phyloP scores from a whole-genome alignment of 2,329 filamentous ascomycete species.

The Aspergillus sp. region DNA sequence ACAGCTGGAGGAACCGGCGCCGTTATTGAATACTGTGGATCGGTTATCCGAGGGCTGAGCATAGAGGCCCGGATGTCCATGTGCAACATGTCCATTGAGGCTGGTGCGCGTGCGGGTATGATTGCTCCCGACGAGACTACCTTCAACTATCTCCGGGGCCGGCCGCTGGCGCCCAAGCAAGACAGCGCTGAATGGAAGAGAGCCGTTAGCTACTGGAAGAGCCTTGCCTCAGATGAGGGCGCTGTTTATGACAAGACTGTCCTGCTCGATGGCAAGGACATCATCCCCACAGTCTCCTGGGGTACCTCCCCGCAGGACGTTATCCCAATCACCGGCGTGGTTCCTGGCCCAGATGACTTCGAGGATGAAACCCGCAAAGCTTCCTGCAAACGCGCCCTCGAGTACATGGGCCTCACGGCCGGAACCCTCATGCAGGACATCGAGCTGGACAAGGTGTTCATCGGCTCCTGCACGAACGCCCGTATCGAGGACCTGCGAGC shows the following conservation, averaged over 20 bases:
- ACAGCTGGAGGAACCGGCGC: constrained; percentile 90
- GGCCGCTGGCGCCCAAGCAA: constrained; percentile 75
- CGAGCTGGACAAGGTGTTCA: constrained; percentile 88
- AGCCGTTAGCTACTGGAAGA: constrained; percentile 79
- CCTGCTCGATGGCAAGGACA: constrained; percentile 84
- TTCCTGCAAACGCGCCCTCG: constrained; percentile 68
- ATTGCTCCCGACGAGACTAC: constrained; percentile 89
- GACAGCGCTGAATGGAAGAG: constrained; percentile 84
- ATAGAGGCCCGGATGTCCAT: constrained; percentile 99
- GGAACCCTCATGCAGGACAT: constrained; percentile 92
- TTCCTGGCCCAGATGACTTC: constrained; percentile 85
- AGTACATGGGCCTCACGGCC: constrained; percentile 90
- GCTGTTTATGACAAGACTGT: constrained; percentile 87
- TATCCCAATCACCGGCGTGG: constrained; percentile 82
- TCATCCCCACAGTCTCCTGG: constrained; percentile 89
- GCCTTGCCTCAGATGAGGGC: constrained; percentile 72
- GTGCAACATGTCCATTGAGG: constrained; percentile 99
- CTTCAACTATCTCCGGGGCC: constrained; percentile 88
- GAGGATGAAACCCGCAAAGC: constrained; percentile 68
- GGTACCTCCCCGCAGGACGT: constrained; percentile 95
- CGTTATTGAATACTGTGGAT: constrained; percentile 96
- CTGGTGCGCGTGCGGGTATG: constrained; percentile 90
- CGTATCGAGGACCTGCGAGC: constrained; percentile 90
- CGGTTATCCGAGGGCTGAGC: constrained; percentile 76
- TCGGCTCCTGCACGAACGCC: constrained; percentile 95